These are phyloP conservation scores for Metschnikowia aberdeeniae DNA, from an alignment of 805 yeast genomes.

Conservation along the genomic window DNA sequence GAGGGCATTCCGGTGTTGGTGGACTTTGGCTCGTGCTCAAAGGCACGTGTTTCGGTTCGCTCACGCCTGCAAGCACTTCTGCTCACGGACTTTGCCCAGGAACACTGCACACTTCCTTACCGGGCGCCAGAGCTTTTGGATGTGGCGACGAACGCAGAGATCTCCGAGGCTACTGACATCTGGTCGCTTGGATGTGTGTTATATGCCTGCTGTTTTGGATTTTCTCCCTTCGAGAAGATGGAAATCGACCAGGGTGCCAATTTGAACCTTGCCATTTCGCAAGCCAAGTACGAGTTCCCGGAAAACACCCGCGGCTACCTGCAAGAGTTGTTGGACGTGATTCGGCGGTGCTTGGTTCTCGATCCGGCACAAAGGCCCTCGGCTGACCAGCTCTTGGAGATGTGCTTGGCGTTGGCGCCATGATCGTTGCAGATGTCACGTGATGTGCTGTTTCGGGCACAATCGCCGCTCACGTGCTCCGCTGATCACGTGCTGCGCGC, in stretches of 20 bases:
- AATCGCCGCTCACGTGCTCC: too few species aligned
- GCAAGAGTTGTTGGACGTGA: slow-evolving; percentile 50
- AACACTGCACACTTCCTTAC: slow-evolving; percentile 81
- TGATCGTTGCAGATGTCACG: neutral
- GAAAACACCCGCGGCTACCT: slow-evolving; percentile 47
- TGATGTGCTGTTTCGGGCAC: too few species aligned
- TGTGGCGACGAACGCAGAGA: slow-evolving; percentile 57
- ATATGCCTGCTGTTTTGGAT: slow-evolving; percentile 71
- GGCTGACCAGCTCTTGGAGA: slow-evolving; percentile 53
- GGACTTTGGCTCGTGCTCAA: slow-evolving; percentile 78
- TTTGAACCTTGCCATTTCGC: slow-evolving; percentile 67
- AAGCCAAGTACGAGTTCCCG: slow-evolving; percentile 63
- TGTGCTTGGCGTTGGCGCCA: slow-evolving; percentile 32
- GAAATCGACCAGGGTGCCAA: slow-evolving; percentile 81
- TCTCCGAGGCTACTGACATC: slow-evolving; percentile 76
- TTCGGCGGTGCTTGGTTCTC: slow-evolving; percentile 56
- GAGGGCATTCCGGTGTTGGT: slow-evolving; percentile 75
- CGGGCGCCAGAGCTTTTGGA: slow-evolving; percentile 89
- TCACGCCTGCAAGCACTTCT: slow-evolving; percentile 69
- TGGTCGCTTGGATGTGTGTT: slow-evolving; percentile 91
- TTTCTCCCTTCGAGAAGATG: slow-evolving; percentile 84
- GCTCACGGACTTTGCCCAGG: slow-evolving; percentile 76
- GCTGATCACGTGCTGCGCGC: neutral
- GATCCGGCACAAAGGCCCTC: slow-evolving; percentile 62
- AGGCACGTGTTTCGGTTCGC: slow-evolving; percentile 51